Evolutionary conservation across 2,329 filamentous ascomycete species (phyloP), one percentile per base, ranked within the genome.

Genomic region (Coniosporium tulheliwenetii): DNA sequence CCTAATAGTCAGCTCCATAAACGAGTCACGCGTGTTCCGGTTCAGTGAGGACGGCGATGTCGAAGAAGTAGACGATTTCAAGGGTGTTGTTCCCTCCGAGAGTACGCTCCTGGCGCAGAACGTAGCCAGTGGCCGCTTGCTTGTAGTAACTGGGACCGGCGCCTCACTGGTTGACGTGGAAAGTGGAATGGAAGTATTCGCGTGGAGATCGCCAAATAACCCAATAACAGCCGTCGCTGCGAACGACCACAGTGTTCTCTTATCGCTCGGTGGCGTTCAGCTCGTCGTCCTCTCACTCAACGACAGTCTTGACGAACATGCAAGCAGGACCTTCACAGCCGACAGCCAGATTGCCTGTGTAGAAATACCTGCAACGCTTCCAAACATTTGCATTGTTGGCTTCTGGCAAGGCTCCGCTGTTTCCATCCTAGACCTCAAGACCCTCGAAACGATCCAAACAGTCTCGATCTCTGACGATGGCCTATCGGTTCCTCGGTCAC

Each of bases 401-500:
- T 91, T 93, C 60, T 96, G 89, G 77, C 77, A 82, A 46, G 79
- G 79, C n/a, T 83, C 85, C 5, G 75, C 75, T 9, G 72, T 96
- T 19, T 81, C 82, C 0, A 67, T 96, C 30, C 66, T 94, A 36
- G 71, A 79, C 43, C 57, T 93, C 15, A 59, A 70, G 13, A 77
- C 75, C 2, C 64, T 96, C 2, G 62, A 77, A 30, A 71, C 77
- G 1, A 61, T 85, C 1, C 73, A 77, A 38, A 77, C 75, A 2
- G 79, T 81, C 52, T 66, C 67, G 2, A 62, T 59, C 0, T 49
- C 51, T 26, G 39, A 87, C 10, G 65, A 68, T 1, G 78, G 76
- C 36, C 73, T 81, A 7, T 85, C 85, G 1, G 79, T 95, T 26
- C 87, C 91, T 1, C 74, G 89, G 46, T 85, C 86, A 39, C 71